These are phyloP conservation scores for Scutellaria galericulata DNA, from an alignment of 257 asterid genomes.

Conservation along the genomic window DNA sequence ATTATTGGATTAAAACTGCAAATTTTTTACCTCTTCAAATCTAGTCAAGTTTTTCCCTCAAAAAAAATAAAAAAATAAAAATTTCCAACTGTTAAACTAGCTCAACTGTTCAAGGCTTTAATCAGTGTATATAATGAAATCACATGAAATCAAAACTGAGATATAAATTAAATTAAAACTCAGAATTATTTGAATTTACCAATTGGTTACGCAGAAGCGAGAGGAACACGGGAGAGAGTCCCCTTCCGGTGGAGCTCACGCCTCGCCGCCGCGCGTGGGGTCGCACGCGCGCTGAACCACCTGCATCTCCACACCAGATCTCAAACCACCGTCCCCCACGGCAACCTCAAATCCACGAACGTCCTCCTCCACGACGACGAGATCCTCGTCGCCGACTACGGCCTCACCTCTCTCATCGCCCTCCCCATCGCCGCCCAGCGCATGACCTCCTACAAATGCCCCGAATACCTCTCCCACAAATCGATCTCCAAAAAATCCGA, in stretches of 20 bases:
- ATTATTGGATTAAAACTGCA: no score
- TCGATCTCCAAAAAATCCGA: constrained; percentile 65
- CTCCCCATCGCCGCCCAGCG: constrained; percentile 62
- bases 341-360: constrained; percentile 71
- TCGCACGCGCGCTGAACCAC: constrained; percentile 62
- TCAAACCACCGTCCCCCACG: constrained; percentile 62
- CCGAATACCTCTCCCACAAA: constrained; percentile 59
- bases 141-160: not conserved
- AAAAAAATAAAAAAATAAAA: no score
- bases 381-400: constrained; percentile 69
- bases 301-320: constrained; percentile 57
- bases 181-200: constrained; percentile 7
- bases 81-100: no score
- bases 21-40: no score
- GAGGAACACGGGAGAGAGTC: constrained; percentile 59
- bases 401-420: constrained; percentile 63
- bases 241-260: constrained; percentile 80
- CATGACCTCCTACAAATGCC: constrained; percentile 68
- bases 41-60: no score
- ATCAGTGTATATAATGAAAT: no score
- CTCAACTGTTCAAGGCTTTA: no score
- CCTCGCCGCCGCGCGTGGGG: constrained; percentile 64
- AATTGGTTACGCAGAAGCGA: constrained; percentile 51
- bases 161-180: not conserved
- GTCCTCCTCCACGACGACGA: constrained; percentile 63